These are phyloP conservation scores for Fusarium marasasianum DNA, from an alignment of 2,329 filamentous ascomycete species.

Conservation along the genomic window DNA sequence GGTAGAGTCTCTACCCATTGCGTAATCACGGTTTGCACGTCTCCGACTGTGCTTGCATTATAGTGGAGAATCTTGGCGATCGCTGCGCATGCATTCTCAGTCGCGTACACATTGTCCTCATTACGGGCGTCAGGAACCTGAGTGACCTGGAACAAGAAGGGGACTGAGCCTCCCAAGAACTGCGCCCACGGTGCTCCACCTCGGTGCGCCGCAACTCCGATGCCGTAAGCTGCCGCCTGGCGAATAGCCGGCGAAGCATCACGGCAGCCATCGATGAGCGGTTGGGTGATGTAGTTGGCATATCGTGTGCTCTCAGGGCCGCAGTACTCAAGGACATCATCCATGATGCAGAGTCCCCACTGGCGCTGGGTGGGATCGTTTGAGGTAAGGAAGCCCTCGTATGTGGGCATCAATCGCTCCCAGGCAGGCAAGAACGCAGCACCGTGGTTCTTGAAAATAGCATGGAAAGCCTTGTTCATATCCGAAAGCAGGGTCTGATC, in stretches of 20 bases:
- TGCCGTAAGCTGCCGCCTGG: slow-evolving; percentile 94
- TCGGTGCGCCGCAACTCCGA: slow-evolving; percentile 93
- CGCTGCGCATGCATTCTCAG: slow-evolving; percentile 95
- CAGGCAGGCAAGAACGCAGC: slow-evolving; percentile 85
- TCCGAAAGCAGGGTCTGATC: slow-evolving; percentile 96
- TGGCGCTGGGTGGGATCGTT: slow-evolving; percentile 90
- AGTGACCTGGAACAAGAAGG: slow-evolving; percentile 84
- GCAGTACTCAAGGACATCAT: slow-evolving; percentile 97
- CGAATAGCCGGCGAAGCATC: slow-evolving; percentile 90
- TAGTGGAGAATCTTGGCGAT: slow-evolving; percentile 97
- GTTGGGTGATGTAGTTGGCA: slow-evolving; percentile 84
- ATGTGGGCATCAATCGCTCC: slow-evolving; percentile 86
- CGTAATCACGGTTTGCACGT: slow-evolving; percentile 78
- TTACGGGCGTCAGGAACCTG: slow-evolving; percentile 82
- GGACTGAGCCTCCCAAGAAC: slow-evolving; percentile 83
- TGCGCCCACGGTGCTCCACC: slow-evolving; percentile 88
- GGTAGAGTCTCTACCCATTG: slow-evolving; percentile 93
- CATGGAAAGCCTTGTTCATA: slow-evolving; percentile 99
- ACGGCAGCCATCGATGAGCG: slow-evolving; percentile 85
- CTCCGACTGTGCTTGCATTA: slow-evolving; percentile 79
- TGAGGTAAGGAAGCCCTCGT: slow-evolving; percentile 84
- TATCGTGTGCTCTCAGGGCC: slow-evolving; percentile 89
- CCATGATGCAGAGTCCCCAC: slow-evolving; percentile 99
- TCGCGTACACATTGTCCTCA: slow-evolving; percentile 96
- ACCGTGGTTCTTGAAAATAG: slow-evolving; percentile 97